Evolutionary conservation across 129 eudicot species (phyloP), one percentile per base, ranked within the genome.

Genomic region (Flaveria ramosissima): DNA sequence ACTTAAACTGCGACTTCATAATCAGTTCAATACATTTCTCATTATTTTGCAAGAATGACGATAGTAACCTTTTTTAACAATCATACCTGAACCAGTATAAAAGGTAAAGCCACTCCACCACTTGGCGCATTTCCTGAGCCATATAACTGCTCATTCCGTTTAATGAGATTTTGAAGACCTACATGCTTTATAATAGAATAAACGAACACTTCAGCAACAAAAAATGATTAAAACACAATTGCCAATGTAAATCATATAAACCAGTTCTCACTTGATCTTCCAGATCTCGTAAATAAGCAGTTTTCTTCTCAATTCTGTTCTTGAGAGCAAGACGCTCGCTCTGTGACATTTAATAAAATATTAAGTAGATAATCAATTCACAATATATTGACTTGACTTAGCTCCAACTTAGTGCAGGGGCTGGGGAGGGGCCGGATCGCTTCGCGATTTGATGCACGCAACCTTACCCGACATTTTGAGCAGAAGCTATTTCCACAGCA

Each of bases 101-200:
- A 92, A 56, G 97, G 97, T 73, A 92, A 88, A 73, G 93, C 96
- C 27, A 92, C 92, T 13, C 97, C 97, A 6, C 93, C 92, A 63
- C 81, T 86, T 57, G 97, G 97, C 62, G 83, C 72, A 84, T 88
- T 78, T 77, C 88, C 96, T 12, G 86, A 82, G 64, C 92, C 79
- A 83, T 86, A 90, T 72, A 88, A 80, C 82, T 88, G 86, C 83
- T 89, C 88, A 46, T 92, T 92, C 48, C 96, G 83, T 73, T 77
- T 86, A 59, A 87, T 78, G 14, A 92, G 88, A 63, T 88, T 88
- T 77, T 90, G 92, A 52, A 90, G 89, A 68, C 90, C 93, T 75
- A 83, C 79, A 21, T 79, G 81, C 97, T 92, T 84, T 67, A 53
- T 32, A 21, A 59, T 16, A 74, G 21, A 65, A 47, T 80, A 75